Conservation (phyloP, 2,329 filamentous ascomycete genomes). For the Pseudogymnoascus sp. region DNA sequence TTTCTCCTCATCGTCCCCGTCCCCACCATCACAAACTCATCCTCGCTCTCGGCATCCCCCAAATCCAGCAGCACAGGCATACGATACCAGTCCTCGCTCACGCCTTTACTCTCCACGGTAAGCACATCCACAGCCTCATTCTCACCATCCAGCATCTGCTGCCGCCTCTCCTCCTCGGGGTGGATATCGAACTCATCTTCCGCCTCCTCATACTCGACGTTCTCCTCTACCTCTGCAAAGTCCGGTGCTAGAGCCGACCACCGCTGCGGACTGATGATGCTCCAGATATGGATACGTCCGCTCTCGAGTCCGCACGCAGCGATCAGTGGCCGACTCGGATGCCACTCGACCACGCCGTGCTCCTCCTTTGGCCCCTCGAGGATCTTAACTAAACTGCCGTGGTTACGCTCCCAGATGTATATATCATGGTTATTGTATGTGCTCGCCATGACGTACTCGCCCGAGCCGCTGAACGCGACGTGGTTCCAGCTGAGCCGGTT, state of each 20-base stretch:
- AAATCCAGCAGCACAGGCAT: conserved; percentile 94
- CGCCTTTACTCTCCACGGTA: conserved; percentile 60
- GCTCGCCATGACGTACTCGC: conserved; percentile 91
- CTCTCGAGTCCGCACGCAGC: conserved; percentile 89
- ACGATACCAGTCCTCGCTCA: conserved; percentile 58
- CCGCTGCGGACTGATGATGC: conserved; percentile 85
- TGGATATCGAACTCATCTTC: conserved; percentile 99
- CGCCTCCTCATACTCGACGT: conserved; percentile 88
- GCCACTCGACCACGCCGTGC: conserved; percentile 94
- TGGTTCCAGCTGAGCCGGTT: conserved; percentile 96
- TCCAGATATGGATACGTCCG: conserved; percentile 92
- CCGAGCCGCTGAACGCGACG: conserved; percentile 86
- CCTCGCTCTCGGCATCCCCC: conserved; percentile 89
- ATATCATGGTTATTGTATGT: conserved; percentile 98
- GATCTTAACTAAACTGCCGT: conserved; percentile 92
- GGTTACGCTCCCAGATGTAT: conserved; percentile 93
- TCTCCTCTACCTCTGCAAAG: conserved; percentile 96
- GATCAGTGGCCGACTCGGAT: conserved; percentile 77
- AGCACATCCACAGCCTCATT: conserved; percentile 84
- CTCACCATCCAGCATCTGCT: conserved; percentile 80
- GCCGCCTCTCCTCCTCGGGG: conserved; percentile 86
- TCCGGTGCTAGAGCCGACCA: conserved; percentile 97
- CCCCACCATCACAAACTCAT: conserved; percentile 65
- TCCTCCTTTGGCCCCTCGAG: conserved; percentile 95
- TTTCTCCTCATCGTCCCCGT: conserved; percentile 80